Evolutionary conservation across 345 rosid genomes (phyloP).

Genomic region (Turritis glabra): DNA sequence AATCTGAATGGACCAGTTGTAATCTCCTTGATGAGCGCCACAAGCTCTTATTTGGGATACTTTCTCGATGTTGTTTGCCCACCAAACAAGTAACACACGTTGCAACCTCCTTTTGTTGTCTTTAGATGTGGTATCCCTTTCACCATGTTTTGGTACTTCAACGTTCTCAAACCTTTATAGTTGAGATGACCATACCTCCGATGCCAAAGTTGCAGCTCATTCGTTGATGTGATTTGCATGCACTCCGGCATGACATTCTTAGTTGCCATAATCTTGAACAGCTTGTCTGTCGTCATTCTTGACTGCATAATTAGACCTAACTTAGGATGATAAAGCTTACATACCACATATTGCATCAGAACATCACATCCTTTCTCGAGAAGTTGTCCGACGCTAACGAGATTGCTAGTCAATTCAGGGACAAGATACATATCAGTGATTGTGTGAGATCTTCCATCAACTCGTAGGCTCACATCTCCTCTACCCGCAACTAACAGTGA

Average conservation of each 20-base stretch:
- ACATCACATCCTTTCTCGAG: not conserved
- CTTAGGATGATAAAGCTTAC: not conserved
- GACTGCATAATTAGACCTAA: not conserved
- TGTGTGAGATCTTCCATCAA: not conserved
- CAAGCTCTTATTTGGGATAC: no score
- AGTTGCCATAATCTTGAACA: not conserved
- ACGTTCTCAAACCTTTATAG: not conserved
- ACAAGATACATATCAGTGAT: not conserved
- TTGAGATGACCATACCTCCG: not conserved
- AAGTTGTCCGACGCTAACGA: not conserved
- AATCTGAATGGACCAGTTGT: no score
- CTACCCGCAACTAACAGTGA: not conserved
- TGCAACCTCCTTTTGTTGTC: no score
- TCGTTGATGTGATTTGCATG: not conserved
- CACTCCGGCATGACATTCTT: not conserved
- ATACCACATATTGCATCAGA: not conserved
- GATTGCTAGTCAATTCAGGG: not conserved
- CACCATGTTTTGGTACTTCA: not conserved
- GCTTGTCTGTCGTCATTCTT: not conserved
- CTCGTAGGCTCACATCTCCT: not conserved
- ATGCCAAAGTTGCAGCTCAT: not conserved
- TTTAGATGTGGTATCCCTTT: not conserved
- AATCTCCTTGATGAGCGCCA: no score
- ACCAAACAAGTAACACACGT: no score
- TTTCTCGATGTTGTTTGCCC: no score